Base-by-base conservation (phyloP, 345 rosid species). In the Euphorbia tirucalli region DNA sequence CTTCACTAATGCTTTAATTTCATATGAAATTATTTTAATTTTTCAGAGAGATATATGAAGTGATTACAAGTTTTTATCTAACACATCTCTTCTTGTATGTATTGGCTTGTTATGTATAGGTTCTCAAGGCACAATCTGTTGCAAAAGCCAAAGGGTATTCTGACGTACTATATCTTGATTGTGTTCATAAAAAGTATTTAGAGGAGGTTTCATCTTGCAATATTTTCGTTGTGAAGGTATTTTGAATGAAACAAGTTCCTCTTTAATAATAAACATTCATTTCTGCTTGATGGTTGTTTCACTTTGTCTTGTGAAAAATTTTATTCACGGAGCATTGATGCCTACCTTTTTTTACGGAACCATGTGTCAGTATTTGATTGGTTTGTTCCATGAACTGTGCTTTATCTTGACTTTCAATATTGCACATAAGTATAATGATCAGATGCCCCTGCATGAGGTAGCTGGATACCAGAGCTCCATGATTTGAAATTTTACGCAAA, bases 191-290 rank as follows among this genome's bases (percentile, higher is more conserved):
- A 73, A 85, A 82, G 72, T 95, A 89, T 80, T 76, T 94, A 50
- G 97, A 94, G 75, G 97, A 90, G 82, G 97, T 92, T 71, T 95
- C 97, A 18, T 88, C 96, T n/a, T 95, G 97, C 89, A 93, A 93
- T 70, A 88, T 90, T 71, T 93, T 93, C 75, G 81, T 90, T 78
- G 90, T 89, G 67, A 94, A 89, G 89, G 92, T 90, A 87, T 48
- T 60, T 25, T 72, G 52, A 15, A 18, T 66, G 57, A 32, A n/a
- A 11, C 3, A 48, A 15, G 0, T 57, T 15, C 1, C 14, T 27
- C 9, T 9, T 48, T 37, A 16, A 10, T 0, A n/a, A 1, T 57
- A 27, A 25, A 49, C 13, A 11, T 55, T 61, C 24, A 35, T 27
- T 58, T 56, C 8, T 76, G 28, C 43, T 48, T 7, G 35, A 37